Percentiles rank a stretch among this genome's conserved stretches.
Evolutionary conservation across 768 basidiomycete species (phyloP).

Genomic region (Russula compacta): DNA sequence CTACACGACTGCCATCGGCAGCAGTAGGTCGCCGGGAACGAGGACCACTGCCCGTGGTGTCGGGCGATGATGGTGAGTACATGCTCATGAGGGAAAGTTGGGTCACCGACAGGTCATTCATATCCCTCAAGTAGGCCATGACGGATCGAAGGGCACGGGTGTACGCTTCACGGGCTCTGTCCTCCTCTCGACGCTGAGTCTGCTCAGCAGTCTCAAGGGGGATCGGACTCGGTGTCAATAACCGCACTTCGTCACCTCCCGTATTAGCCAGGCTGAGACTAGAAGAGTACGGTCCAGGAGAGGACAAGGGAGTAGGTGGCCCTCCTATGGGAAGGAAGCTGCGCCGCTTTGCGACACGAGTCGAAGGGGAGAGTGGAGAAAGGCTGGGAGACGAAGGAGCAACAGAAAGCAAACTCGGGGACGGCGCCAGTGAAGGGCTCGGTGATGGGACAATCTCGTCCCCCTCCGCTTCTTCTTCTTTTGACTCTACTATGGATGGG

Average conservation of each 20-base stretch:
- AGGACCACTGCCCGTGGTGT: constrained; percentile 25
- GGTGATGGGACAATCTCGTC: constrained; percentile 1
- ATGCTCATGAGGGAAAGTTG: constrained; percentile 50
- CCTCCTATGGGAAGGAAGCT: constrained; percentile 85
- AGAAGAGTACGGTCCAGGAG: constrained; percentile 51
- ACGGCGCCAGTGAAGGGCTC: background rate
- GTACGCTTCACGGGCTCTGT: constrained; percentile 60
- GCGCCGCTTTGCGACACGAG: constrained; percentile 59
- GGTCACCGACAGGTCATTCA: constrained; percentile 80
- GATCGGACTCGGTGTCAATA: constrained; percentile 37
- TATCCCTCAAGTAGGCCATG: constrained; percentile 93
- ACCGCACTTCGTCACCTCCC: constrained; percentile 24
- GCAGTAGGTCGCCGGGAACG: constrained; percentile 64
- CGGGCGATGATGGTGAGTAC: constrained; percentile 46
- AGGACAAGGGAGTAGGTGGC: constrained; percentile 56
- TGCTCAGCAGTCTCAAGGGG: constrained; percentile 37
- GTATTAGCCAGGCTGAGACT: constrained; percentile 37
- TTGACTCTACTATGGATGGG: constrained; percentile 10
- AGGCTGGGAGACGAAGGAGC: constrained; percentile 6
- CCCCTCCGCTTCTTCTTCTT: background rate
- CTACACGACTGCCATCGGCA: constrained; percentile 47
- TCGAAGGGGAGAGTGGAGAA: constrained; percentile 34
- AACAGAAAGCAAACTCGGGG: constrained; percentile 15
- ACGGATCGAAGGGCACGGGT: constrained; percentile 79
- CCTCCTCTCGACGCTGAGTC: constrained; percentile 55